phyloP scores from a whole-genome alignment of 495 filamentous ascomycete genomes.

The Platismatia glauca region DNA sequence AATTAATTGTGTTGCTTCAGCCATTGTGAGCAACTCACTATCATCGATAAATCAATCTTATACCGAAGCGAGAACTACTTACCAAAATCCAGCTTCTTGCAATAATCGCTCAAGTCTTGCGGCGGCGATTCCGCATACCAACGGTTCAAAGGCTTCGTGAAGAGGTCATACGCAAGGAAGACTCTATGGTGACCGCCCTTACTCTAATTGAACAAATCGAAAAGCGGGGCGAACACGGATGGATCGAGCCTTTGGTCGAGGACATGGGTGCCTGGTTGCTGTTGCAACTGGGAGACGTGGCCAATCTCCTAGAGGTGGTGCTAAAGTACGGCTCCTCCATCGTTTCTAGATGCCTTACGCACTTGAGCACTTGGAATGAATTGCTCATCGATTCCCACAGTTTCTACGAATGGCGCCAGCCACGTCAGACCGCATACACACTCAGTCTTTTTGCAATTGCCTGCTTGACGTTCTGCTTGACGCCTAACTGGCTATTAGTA shows the following conservation, averaged over 20 bases:
- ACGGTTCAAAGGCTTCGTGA: conserved; percentile 28
- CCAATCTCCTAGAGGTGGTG: not conserved
- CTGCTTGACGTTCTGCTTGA: conserved; percentile 12
- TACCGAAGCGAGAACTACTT: not conserved
- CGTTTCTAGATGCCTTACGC: not conserved
- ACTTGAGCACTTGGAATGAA: not conserved
- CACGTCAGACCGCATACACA: conserved; percentile 23
- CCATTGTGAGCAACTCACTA: not conserved
- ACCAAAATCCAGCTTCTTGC: not conserved
- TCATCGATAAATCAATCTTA: not conserved
- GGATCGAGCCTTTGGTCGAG: conserved; percentile 27
- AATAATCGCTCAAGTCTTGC: not conserved
- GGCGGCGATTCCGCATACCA: not conserved
- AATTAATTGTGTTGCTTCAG: conserved; percentile 22
- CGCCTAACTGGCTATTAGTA: conserved; percentile 23
- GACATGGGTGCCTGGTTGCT: conserved; percentile 28
- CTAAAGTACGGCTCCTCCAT: not conserved
- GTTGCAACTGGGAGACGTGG: conserved; percentile 32
- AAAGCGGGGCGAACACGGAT: conserved; percentile 29
- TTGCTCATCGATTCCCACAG: conserved; percentile 17
- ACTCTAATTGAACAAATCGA: conserved; percentile 31
- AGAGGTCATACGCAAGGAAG: conserved; percentile 25
- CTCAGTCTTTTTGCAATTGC: conserved; percentile 23
- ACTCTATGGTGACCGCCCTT: conserved; percentile 22
- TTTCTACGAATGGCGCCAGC: conserved; percentile 34